phyloP scores from a whole-genome alignment of 2,329 filamentous ascomycete species.

The Pseudogymnoascus sp. region DNA sequence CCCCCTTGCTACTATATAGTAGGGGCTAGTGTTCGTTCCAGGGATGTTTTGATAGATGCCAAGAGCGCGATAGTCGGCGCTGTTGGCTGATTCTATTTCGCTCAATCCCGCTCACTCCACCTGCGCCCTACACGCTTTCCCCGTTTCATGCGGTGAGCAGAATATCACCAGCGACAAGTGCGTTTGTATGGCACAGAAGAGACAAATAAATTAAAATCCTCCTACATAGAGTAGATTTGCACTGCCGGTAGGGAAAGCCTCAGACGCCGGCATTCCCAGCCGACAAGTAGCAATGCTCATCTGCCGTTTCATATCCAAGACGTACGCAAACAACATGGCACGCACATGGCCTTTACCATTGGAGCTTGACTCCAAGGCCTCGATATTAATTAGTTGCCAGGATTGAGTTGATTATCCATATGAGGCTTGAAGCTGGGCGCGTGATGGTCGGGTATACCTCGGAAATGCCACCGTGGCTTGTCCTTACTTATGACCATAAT shows the following conservation, averaged over 20 bases:
- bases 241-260: background rate
- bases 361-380: background rate
- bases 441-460: background rate
- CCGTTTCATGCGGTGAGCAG: background rate
- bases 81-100: conserved; percentile 12
- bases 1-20: conserved; percentile 13
- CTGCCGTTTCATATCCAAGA: background rate
- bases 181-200: background rate
- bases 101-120: conserved; percentile 7
- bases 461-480: background rate
- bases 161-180: background rate
- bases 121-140: background rate
- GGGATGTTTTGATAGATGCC: conserved; percentile 12
- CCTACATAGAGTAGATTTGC: background rate
- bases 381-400: background rate
- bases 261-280: background rate
- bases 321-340: background rate
- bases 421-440: background rate
- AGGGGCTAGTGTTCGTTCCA: conserved; percentile 16
- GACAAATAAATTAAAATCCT: background rate
- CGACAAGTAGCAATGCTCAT: background rate
- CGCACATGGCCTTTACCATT: background rate
- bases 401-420: background rate
- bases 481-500: background rate
- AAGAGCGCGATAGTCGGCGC: conserved; percentile 12